Evolutionary conservation across 495 filamentous ascomycete species (phyloP).

Genomic region (Haplographium delicatum): DNA sequence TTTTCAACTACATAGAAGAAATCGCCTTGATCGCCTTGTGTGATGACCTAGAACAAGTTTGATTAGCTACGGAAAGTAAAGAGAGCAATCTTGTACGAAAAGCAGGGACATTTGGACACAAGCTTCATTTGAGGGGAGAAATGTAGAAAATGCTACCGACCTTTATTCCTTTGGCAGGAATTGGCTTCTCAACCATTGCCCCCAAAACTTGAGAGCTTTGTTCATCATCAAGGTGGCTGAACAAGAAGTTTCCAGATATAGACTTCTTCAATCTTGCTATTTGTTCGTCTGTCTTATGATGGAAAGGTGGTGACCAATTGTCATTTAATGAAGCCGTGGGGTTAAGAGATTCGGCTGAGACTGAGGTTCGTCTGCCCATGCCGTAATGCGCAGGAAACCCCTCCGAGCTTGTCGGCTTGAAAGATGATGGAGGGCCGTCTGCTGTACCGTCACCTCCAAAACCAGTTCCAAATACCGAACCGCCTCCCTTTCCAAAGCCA

Average conservation of each 20-base stretch:
- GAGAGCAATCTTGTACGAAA: too few relatives aligned
- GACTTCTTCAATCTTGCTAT: slow-evolving; percentile 70
- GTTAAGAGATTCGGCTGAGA: slow-evolving; percentile 94
- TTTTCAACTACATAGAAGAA: slow-evolving; percentile 97
- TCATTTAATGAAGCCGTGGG: slow-evolving; percentile 75
- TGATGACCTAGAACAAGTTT: slow-evolving; percentile 59
- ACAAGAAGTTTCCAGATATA: slow-evolving; percentile 87
- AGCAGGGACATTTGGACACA: too few relatives aligned
- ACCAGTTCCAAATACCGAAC: slow-evolving; percentile 32
- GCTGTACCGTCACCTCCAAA: slow-evolving; percentile 41
- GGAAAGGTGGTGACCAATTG: slow-evolving; percentile 84
- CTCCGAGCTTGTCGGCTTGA: slow-evolving; percentile 39
- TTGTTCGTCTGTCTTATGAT: slow-evolving; percentile 79
- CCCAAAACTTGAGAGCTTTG: slow-evolving; percentile 81
- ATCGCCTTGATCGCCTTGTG: slow-evolving; percentile 91
- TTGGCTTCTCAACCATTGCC: slow-evolving; percentile 89
- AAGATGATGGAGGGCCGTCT: slow-evolving; percentile 30
- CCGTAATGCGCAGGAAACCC: slow-evolving; percentile 92
- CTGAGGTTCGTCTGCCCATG: slow-evolving; percentile 86
- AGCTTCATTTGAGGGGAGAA: too few relatives aligned
- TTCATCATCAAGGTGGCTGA: slow-evolving; percentile 91
- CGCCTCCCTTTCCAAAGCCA: slow-evolving; percentile 22
- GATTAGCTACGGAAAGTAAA: not conserved
- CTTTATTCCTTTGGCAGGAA: slow-evolving; percentile 92
- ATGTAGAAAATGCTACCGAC: slow-evolving; percentile 26